Base-by-base conservation (phyloP, 805 yeast species). In the Barnettozyma salicaria region DNA sequence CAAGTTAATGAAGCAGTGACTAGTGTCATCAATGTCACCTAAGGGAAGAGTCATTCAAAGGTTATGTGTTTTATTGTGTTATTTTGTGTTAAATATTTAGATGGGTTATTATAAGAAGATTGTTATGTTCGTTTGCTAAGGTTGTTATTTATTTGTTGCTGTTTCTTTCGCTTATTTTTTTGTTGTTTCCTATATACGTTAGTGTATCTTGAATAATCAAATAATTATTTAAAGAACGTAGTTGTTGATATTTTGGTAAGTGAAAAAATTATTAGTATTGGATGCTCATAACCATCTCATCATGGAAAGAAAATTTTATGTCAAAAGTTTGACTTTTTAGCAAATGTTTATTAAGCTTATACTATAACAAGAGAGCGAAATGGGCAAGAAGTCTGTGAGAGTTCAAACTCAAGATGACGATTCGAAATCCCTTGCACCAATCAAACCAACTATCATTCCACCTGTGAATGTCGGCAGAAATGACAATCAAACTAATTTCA, bases 1-100 rank as follows among this genome's bases (percentile, higher is more conserved):
- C 66, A 63, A 36, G 67, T 66, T 22, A 65, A 65, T 44, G 69
- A 63, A 12, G 71, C 63, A 4, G 61, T 67, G 22, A 47, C 66
- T 12, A 53, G 51, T 44, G 59, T 47, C 12, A 53, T 54, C 7
- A 49, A 48, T 28, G 50, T 51, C 1, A 14, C 39, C 11, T 45
- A 39, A 44, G 11, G n/a, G n/a, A 7, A 4, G 7, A 21, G 3
- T 20, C 27, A 26, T 16, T 34, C 4, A 26, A 8, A 17, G 4
- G 14, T 32, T 12, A 4, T 24, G 23, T 24, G 12, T 26, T 12
- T 32, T 25, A 6, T 9, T 32, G 22, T 10, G 8, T 9, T 9
- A 12, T 9, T 19, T n/a, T 18, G 27, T 26, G 16, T 23, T 8
- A 14, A 11, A 20, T 12, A 8, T 14, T 24, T 32, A 24, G 28